Conservation (phyloP, 2,329 filamentous ascomycete species). For the Fusarium phyllophilum region DNA sequence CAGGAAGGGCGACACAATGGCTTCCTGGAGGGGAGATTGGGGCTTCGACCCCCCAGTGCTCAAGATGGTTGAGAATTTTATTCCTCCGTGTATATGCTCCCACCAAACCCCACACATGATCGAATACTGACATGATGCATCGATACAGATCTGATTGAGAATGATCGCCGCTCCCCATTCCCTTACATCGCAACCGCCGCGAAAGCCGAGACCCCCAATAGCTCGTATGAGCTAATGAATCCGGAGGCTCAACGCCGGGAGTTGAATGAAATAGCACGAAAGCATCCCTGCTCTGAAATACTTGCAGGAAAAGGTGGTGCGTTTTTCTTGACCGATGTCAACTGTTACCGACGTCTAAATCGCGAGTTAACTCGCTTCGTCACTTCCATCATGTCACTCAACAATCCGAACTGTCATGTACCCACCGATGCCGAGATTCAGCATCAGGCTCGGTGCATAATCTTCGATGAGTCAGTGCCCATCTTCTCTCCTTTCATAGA, state of each 20-base stretch:
- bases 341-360: not conserved
- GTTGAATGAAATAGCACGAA: not conserved
- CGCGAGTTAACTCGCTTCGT: not conserved
- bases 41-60: not conserved
- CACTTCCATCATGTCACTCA: not conserved
- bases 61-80: not conserved
- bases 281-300: not conserved
- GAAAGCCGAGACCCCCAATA: not conserved
- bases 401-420: not conserved
- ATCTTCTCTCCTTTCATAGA: accelerated
- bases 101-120: not conserved
- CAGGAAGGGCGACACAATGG: not conserved
- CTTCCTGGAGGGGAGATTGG: not conserved
- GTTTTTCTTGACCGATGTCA: not conserved
- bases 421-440: not conserved
- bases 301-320: not conserved
- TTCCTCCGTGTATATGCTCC: not conserved
- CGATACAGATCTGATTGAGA: not conserved
- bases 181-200: not conserved
- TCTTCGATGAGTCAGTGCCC: not conserved
- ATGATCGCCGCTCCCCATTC: not conserved
- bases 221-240: not conserved
- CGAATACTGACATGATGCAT: accelerated
- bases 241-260: not conserved
- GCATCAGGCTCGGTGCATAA: not conserved